phyloP scores from a whole-genome alignment of 1,284 basidiomycete species.

The Hemileia vastatrix region DNA sequence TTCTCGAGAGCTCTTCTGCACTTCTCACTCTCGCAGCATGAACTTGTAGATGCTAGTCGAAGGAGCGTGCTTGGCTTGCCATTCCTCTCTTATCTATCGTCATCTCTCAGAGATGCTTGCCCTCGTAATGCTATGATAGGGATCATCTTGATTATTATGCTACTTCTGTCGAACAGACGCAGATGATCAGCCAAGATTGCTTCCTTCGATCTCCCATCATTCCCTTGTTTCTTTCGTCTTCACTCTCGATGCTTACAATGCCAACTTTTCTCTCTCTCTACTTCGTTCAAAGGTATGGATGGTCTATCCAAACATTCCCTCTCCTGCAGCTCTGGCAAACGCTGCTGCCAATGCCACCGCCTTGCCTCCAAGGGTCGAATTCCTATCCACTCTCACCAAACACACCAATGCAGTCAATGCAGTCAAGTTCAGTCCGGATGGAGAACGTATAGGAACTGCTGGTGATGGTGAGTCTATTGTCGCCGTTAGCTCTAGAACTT shows the following conservation, averaged over 20 bases:
- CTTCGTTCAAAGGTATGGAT: constrained; percentile 64
- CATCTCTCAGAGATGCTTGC: too few species aligned
- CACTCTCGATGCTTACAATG: neutral
- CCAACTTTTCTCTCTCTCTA: neutral
- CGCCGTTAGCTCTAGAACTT: neutral
- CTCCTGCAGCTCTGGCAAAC: constrained; percentile 49
- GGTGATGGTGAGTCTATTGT: constrained; percentile 65
- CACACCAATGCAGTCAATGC: constrained; percentile 95
- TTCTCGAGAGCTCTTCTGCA: too few species aligned
- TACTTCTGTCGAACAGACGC: constrained; percentile 23
- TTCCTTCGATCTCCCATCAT: neutral
- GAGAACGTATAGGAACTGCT: constrained; percentile 71
- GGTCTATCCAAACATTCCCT: constrained; percentile 77
- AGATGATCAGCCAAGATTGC: constrained; percentile 9
- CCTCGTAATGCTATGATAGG: too few species aligned
- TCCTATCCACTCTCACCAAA: constrained; percentile 80
- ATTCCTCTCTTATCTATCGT: too few species aligned
- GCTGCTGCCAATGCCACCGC: constrained; percentile 53
- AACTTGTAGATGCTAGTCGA: too few species aligned
- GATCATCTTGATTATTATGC: constrained; percentile 34
- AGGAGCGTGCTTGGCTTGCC: too few species aligned
- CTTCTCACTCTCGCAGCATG: too few species aligned
- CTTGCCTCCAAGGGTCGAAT: constrained; percentile 82
- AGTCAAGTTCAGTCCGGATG: constrained; percentile 87
- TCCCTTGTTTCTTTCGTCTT: neutral